Base-by-base conservation (phyloP, 768 basidiomycete species). In the Mycena metata region DNA sequence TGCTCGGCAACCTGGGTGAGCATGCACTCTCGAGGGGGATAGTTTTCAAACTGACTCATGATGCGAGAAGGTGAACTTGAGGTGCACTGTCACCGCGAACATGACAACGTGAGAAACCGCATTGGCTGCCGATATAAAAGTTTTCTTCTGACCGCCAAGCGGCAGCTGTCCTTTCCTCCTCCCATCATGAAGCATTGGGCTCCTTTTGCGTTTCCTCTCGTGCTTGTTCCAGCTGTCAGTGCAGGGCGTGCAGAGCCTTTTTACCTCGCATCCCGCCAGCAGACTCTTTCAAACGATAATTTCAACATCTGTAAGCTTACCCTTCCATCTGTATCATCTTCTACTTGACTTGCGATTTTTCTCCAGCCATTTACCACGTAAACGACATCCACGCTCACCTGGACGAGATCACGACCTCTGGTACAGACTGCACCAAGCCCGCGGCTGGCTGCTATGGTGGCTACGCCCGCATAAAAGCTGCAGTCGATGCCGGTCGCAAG, bases 341-440 rank as follows among this genome's bases (percentile, higher is more conserved):
- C 39, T 4, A 15, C 8, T 74, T 60, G 72, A 70, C 35, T 61
- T 24, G 0, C 12, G 13, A 33, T 8, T 33, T 24, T 33, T 51
- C 15, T 45, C 5, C 33, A 67, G 67, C 79, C 13, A 75, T 84
- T 58, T 79, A 83, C 63, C 84, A 84, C 67, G 72, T 82, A 58
- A 85, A 84, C 71, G 82, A 83, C 70, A 80, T 84, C 19, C 83
- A 83, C 66, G 82, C 83, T 69, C 83, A 84, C 70, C 72, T 84
- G 0, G 83, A 83, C 72, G 78, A 82, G 66, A 81, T 78, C 67
- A 74, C 74, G 46, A 75, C 77, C 3, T 79, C 78, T 46, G 80
- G 82, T 13, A 76, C 82, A 16, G 76, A 82, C 54, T 82, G 83
- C 66, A 75, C 78, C 12, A 80, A 81, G 66, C 69, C 77, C 5